Evolutionary conservation across 495 filamentous ascomycete genomes (phyloP).

Genomic region (Tuber brumale): DNA sequence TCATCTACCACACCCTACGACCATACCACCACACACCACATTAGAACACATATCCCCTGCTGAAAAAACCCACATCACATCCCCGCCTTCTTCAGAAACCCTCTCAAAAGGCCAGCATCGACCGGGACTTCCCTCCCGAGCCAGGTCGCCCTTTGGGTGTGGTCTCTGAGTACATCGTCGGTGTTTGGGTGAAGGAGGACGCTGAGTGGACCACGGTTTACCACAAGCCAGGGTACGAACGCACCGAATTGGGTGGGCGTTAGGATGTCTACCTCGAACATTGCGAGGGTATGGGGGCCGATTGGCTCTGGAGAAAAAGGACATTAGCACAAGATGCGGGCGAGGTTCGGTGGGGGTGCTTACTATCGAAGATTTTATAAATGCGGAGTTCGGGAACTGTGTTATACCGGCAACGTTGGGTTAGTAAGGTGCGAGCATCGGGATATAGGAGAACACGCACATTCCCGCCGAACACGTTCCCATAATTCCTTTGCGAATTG

Average conservation of each 20-base stretch:
- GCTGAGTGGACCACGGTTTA: conserved; percentile 74
- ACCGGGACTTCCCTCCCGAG: conserved; percentile 68
- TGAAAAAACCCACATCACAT: background rate
- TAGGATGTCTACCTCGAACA: conserved; percentile 90
- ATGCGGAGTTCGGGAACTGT: conserved; percentile 78
- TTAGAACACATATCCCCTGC: too few relatives aligned
- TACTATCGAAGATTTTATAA: conserved; percentile 64
- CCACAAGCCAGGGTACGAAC: conserved; percentile 71
- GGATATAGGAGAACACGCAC: conserved; percentile 45
- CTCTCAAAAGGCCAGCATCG: conserved; percentile 58
- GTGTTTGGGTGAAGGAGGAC: conserved; percentile 81
- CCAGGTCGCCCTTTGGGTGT: conserved; percentile 78
- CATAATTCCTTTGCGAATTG: conserved; percentile 64
- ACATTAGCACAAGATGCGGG: conserved; percentile 1
- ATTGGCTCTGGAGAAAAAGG: conserved; percentile 49
- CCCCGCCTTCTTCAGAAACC: conserved; percentile 19
- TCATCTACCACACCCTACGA: background rate
- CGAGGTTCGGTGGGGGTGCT: background rate
- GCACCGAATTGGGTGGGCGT: conserved; percentile 82
- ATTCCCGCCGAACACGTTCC: conserved; percentile 74
- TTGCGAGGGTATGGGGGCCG: conserved; percentile 75
- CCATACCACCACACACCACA: too few relatives aligned
- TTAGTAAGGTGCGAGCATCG: background rate
- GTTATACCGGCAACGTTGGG: background rate
- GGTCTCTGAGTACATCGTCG: conserved; percentile 50